Percentiles rank a stretch among this genome's conserved stretches.
Evolutionary conservation across 495 filamentous ascomycete species (phyloP).

Genomic region (Neurospora cerealis): DNA sequence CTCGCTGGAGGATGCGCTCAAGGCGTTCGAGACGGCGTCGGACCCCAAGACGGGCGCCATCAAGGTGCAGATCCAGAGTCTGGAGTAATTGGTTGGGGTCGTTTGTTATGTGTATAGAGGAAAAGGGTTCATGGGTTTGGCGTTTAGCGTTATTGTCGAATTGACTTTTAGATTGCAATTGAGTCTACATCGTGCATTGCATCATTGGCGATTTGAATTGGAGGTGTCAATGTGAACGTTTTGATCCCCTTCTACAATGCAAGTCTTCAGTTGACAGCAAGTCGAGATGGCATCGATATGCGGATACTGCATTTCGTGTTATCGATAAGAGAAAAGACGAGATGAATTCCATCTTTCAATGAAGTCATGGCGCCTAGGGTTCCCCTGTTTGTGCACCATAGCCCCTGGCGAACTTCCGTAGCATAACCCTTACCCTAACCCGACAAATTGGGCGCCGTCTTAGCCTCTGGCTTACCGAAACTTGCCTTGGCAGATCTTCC

Average conservation of each 20-base stretch:
- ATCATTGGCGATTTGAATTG: not conserved
- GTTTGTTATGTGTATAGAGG: not conserved
- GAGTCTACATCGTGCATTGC: not conserved
- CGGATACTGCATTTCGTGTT: not conserved
- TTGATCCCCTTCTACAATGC: not conserved
- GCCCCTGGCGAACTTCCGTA: not conserved
- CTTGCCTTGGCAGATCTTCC: slow-evolving; percentile 27
- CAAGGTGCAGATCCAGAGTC: slow-evolving; percentile 82
- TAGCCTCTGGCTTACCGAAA: not conserved
- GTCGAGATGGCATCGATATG: not conserved
- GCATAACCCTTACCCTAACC: not conserved
- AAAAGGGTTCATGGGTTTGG: not conserved
- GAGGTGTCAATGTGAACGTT: not conserved
- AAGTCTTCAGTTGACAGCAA: not conserved
- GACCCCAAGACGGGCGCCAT: slow-evolving; percentile 89
- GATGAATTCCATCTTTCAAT: not conserved
- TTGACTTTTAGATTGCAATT: not conserved
- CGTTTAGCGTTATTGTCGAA: not conserved
- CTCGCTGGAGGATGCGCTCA: slow-evolving; percentile 70
- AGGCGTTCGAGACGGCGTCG: slow-evolving; percentile 79
- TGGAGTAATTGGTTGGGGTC: slow-evolving; percentile 19
- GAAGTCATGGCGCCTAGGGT: not conserved
- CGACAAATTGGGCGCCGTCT: not conserved
- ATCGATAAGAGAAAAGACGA: not conserved
- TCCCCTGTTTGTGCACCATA: not conserved